Percentiles rank a stretch among this genome's conserved stretches.
Evolutionary conservation across 1,139 yeast genomes (phyloP).

Genomic region (Yamadazyma sp.): DNA sequence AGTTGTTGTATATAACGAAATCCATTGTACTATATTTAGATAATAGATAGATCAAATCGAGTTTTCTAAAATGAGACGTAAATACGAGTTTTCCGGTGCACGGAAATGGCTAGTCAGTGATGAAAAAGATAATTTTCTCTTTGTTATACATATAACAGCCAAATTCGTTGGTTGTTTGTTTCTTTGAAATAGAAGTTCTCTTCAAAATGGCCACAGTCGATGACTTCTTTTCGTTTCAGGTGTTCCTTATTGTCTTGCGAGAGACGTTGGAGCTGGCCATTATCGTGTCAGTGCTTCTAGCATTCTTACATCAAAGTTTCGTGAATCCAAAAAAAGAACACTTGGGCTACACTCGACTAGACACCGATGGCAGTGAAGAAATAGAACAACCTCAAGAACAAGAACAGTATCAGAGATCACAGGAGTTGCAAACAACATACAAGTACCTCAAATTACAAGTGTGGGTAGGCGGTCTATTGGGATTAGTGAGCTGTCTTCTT

Average conservation of each 20-base stretch:
- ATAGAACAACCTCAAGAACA: background rate
- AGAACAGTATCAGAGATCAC: background rate
- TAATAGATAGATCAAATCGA: too few relatives aligned
- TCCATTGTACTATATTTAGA: background rate
- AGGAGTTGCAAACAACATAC: constrained; percentile 12
- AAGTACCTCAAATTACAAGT: constrained; percentile 33
- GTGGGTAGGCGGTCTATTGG: constrained; percentile 45
- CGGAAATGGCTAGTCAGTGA: constrained; percentile 3
- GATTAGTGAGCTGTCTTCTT: constrained; percentile 36
- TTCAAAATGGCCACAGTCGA: constrained; percentile 23
- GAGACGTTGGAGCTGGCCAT: constrained; percentile 49
- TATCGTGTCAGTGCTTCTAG: constrained; percentile 43
- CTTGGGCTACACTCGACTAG: background rate
- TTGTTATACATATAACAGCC: background rate
- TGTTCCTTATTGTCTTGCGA: constrained; percentile 44
- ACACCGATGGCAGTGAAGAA: background rate
- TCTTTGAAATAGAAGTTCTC: background rate
- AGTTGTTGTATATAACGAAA: too few relatives aligned
- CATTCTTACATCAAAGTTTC: constrained; percentile 41
- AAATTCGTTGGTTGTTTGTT: background rate
- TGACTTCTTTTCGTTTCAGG: constrained; percentile 45
- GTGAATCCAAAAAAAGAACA: constrained; percentile 2
- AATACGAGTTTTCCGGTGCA: constrained; percentile 1
- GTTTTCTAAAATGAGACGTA: background rate
- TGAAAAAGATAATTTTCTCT: constrained; percentile 11